Percentiles rank a stretch among this genome's conserved stretches.
Conservation (phyloP, 306 rosid species). For the Sphenostylis stenocarpa region DNA sequence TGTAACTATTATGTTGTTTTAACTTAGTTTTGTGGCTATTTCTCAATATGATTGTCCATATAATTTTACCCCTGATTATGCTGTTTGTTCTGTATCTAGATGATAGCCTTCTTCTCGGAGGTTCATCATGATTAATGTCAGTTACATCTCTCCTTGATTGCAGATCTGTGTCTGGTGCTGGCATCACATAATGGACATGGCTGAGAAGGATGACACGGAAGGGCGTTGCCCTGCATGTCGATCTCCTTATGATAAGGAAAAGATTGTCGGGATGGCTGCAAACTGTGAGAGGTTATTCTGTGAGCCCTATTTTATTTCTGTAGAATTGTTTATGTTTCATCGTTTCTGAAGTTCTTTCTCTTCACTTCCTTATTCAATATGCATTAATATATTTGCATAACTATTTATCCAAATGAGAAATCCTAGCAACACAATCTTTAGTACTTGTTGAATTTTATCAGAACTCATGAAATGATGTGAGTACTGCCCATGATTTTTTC, state of each 20-base stretch:
- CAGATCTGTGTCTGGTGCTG: conserved; percentile 99
- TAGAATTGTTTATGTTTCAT: not conserved
- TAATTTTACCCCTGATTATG: not conserved
- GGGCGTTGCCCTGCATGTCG: conserved; percentile 99
- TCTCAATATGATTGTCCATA: not conserved
- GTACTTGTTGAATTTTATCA: not conserved
- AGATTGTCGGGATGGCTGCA: conserved; percentile 91
- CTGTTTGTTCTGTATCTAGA: too few species aligned
- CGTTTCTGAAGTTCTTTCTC: not conserved
- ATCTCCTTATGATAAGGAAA: conserved; percentile 88
- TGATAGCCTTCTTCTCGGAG: too few species aligned
- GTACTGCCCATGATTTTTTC: not conserved
- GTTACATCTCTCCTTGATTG: conserved; percentile 27
- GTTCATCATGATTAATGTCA: conserved; percentile 22
- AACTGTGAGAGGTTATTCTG: conserved; percentile 71
- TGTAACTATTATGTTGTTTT: not conserved
- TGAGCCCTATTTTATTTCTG: conserved; percentile 25
- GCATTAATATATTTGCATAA: not conserved
- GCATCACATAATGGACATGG: conserved; percentile 98
- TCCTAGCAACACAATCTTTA: not conserved
- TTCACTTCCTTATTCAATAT: not conserved
- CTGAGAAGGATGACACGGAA: conserved; percentile 94
- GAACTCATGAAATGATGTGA: not conserved
- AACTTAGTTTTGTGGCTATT: not conserved
- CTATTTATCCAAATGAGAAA: not conserved